phyloP scores from a whole-genome alignment of 768 basidiomycete genomes.

The Rhodocollybia butyracea region DNA sequence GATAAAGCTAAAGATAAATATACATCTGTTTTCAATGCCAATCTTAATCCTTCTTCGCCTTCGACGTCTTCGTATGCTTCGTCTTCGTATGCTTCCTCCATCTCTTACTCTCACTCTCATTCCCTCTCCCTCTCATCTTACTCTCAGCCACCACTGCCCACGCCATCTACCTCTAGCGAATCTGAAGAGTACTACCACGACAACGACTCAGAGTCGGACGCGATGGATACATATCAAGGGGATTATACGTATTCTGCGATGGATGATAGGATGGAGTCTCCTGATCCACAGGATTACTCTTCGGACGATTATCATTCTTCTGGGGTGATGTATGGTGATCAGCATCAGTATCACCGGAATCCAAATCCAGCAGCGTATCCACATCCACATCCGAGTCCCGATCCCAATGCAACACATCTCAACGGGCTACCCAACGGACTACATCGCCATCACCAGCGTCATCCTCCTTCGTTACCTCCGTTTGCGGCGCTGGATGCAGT shows the following conservation, averaged over 20 bases:
- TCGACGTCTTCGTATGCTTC: slow-evolving; percentile 65
- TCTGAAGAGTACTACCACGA: not conserved
- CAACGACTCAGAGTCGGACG: not conserved
- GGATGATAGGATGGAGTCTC: not conserved
- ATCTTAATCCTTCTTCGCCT: not conserved
- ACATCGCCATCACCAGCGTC: not conserved
- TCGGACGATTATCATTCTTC: too few species aligned
- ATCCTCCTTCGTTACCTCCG: slow-evolving; percentile 2
- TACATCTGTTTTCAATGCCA: slow-evolving; percentile 39
- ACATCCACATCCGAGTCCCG: not conserved
- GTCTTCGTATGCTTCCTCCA: slow-evolving; percentile 36
- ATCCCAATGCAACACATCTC: not conserved
- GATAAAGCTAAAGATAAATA: too few species aligned
- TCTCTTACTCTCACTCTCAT: not conserved
- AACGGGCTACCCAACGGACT: not conserved
- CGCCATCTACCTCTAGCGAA: not conserved
- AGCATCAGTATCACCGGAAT: not conserved
- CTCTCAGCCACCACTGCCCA: slow-evolving; percentile 1
- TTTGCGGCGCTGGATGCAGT: slow-evolving; percentile 66
- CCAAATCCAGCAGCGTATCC: not conserved
- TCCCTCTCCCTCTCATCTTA: not conserved
- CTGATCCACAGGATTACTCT: too few species aligned
- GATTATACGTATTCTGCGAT: not conserved
- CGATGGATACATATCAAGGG: not conserved
- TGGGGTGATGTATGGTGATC: not conserved